These are phyloP conservation scores for Ophiostoma pallidulum DNA, from an alignment of 2,329 filamentous ascomycete genomes.

Conservation along the genomic window DNA sequence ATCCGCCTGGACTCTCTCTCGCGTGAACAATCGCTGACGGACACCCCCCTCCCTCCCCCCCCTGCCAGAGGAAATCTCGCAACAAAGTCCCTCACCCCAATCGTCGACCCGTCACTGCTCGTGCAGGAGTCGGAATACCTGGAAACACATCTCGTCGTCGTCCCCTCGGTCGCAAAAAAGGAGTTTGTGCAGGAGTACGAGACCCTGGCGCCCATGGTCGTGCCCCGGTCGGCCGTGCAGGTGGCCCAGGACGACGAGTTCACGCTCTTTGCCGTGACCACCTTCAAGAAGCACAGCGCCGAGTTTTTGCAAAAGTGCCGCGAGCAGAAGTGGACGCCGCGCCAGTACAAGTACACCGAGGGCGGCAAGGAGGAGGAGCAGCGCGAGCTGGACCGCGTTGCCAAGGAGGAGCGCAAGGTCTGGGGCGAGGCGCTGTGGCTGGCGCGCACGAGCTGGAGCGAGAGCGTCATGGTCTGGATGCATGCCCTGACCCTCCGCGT, in stretches of 20 bases:
- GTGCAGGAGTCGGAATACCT: constrained; percentile 92
- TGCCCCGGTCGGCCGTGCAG: constrained; percentile 74
- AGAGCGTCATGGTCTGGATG: constrained; percentile 92
- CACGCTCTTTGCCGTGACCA: constrained; percentile 75
- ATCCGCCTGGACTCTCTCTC: too few relatives aligned
- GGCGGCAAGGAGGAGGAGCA: constrained; percentile 84
- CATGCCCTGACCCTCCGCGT: constrained; percentile 85
- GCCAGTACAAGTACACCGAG: constrained; percentile 88
- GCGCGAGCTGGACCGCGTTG: constrained; percentile 72
- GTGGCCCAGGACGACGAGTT: constrained; percentile 86
- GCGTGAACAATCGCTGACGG: neutral
- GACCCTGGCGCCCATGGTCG: constrained; percentile 80
- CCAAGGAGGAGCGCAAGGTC: constrained; percentile 78
- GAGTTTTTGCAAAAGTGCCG: constrained; percentile 90
- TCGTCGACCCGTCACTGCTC: constrained; percentile 71
- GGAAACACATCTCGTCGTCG: constrained; percentile 86
- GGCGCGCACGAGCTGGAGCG: constrained; percentile 86
- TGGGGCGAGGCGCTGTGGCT: constrained; percentile 87
- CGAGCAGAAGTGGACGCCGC: constrained; percentile 88
- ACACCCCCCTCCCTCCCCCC: neutral
- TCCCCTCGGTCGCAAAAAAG: constrained; percentile 70
- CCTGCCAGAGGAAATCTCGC: constrained; percentile 76
- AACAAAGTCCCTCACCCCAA: constrained; percentile 83
- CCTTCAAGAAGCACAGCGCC: constrained; percentile 80
- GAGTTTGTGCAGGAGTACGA: constrained; percentile 89